Evolutionary conservation across 176 grass and related monocot species (phyloP), one percentile per base, ranked within the genome.

Genomic region (Poa pratensis): DNA sequence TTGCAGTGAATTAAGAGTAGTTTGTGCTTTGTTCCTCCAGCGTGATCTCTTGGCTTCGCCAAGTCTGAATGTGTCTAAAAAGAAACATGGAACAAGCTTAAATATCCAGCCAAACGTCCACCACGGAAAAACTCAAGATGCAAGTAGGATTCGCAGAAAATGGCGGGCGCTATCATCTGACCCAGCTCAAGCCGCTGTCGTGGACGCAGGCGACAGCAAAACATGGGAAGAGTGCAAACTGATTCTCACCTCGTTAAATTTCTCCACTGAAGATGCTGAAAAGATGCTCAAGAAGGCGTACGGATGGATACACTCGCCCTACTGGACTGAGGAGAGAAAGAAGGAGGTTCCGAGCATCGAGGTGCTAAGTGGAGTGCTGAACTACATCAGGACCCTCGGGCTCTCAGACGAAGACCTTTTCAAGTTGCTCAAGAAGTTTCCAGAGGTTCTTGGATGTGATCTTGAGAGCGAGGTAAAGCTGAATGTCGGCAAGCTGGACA

Each of bases 401-500:
- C 89, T 95, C 62, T 94, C 91, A 1, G 83, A 95, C 5, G 89
- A 92, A 7, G 91, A 98, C 50, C 87, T 95, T 52, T 43, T 86
- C 80, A 98, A 95, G 80, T 77, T 98, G 63, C 86, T 98, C 20
- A 98, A 94, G 88, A 98, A 98, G 27, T 95, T 98, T 22, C 93
- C 96, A 3, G 96, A 98, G 69, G 96, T 95, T 35, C 93, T 98
- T 39, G 96, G 96, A 35, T 98, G 96, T 35, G 86, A 86, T 69
- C 82, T 98, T 24, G 86, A 92, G 18, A 63, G 84, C 7, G 96
- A 95, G 92, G 83, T 98, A 62, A 90, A 87, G 75, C 78, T 69
- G 39, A 95, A 95, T 87, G 83, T 98, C 1, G 69, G 83, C 80
- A 89, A 91, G 40, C 82, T 98, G 78, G 96, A 92, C 67, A 92